Evolutionary conservation across 2,329 filamentous ascomycete species (phyloP).

Genomic region (Colletotrichum incanum): DNA sequence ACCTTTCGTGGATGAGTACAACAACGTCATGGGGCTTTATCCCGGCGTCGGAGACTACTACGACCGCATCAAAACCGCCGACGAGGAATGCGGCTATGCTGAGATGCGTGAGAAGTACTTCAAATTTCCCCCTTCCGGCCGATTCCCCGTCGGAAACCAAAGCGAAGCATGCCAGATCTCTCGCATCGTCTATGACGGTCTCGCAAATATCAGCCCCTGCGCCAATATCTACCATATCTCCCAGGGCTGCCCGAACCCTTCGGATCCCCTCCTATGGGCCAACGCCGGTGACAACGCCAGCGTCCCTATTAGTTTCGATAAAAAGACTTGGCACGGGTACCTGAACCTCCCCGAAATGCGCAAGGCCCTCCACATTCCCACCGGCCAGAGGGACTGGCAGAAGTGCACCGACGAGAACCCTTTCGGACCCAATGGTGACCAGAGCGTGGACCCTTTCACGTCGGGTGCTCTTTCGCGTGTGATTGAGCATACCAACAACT

Average conservation of each 20-base stretch:
- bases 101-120: slow-evolving; percentile 74
- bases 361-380: slow-evolving; percentile 76
- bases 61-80: slow-evolving; percentile 65
- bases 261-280: slow-evolving; percentile 79
- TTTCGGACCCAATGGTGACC: slow-evolving; percentile 56
- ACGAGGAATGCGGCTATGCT: slow-evolving; percentile 76
- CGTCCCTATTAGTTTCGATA: slow-evolving; percentile 71
- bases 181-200: slow-evolving; percentile 68
- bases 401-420: slow-evolving; percentile 63
- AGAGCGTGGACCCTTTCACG: slow-evolving; percentile 60
- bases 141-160: slow-evolving; percentile 63
- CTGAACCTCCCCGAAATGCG: slow-evolving; percentile 82
- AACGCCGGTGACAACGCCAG: slow-evolving; percentile 57
- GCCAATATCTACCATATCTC: slow-evolving; percentile 85
- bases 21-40: slow-evolving; percentile 75
- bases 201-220: slow-evolving; percentile 78
- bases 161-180: slow-evolving; percentile 69
- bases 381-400: slow-evolving; percentile 48
- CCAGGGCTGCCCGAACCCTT: slow-evolving; percentile 79
- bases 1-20: slow-evolving; percentile 74
- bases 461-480: slow-evolving; percentile 77
- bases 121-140: slow-evolving; percentile 77
- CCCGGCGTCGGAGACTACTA: slow-evolving; percentile 62
- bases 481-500: slow-evolving; percentile 81
- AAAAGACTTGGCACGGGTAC: slow-evolving; percentile 72